Percentiles rank a stretch among this genome's conserved stretches.
These are phyloP conservation scores for Bretziella fagacearum DNA, from an alignment of 2,329 filamentous ascomycete species.

Conservation along the genomic window DNA sequence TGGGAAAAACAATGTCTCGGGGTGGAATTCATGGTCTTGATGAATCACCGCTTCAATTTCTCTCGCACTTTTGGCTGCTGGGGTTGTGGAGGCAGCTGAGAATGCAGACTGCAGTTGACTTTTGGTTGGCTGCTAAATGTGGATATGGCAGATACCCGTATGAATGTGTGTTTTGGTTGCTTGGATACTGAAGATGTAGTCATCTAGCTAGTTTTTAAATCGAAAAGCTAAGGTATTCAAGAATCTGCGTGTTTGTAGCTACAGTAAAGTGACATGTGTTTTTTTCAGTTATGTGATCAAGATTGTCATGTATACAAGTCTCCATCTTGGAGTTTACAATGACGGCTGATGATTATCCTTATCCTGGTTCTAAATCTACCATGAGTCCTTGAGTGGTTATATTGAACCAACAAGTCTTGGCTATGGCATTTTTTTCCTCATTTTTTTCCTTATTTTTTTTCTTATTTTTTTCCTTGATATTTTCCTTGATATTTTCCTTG, in stretches of 20 bases:
- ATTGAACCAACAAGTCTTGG: too few species aligned
- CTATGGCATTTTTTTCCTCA: too few species aligned
- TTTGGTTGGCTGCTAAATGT: not conserved
- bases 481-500: not conserved
- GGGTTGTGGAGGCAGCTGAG: not conserved
- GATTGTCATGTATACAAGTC: too few species aligned
- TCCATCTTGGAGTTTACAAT: too few species aligned
- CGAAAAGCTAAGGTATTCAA: not conserved
- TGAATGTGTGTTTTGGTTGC: not conserved
- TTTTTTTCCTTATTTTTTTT: too few species aligned
- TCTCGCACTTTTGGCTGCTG: too few species aligned
- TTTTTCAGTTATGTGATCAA: too few species aligned
- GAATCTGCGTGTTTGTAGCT: not conserved
- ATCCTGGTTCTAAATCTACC: too few species aligned
- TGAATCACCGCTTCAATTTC: not conserved
- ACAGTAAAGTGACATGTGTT: not conserved
- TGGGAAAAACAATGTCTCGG: conserved; percentile 1
- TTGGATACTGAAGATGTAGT: not conserved
- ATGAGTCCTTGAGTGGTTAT: too few species aligned
- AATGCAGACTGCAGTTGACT: not conserved
- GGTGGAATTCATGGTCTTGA: not conserved
- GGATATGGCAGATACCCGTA: not conserved
- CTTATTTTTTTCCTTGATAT: not conserved
- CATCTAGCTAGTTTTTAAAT: not conserved
- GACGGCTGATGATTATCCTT: too few species aligned